A percentile compares a stretch with the other conserved stretches of the same genome.
These are phyloP conservation scores for Arachnomyces sp. DNA, from an alignment of 2,329 filamentous ascomycete species.

Conservation along the genomic window DNA sequence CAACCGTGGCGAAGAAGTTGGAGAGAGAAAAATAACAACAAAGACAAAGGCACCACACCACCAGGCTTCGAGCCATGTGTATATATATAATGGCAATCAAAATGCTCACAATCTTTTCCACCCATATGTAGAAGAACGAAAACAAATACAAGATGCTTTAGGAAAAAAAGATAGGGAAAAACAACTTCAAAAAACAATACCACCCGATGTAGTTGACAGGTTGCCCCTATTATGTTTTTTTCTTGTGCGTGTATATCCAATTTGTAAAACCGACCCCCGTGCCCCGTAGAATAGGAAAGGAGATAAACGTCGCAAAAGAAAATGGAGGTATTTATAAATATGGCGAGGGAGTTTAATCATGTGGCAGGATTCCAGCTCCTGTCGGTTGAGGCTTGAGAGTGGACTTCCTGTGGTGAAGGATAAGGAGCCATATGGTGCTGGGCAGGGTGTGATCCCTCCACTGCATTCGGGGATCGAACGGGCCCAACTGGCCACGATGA, in stretches of 20 bases:
- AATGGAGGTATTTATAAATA: background rate
- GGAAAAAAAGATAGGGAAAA: background rate
- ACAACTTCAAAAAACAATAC: background rate
- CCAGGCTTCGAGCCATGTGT: no score
- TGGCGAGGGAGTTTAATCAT: background rate
- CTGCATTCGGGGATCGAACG: background rate
- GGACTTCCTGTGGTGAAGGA: background rate
- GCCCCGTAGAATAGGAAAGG: background rate
- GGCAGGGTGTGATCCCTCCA: background rate
- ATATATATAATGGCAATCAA: background rate
- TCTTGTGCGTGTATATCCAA: no score
- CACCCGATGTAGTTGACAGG: background rate
- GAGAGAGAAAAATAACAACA: conserved; percentile 1
- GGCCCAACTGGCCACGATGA: background rate
- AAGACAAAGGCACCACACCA: background rate
- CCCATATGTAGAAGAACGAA: background rate
- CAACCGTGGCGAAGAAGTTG: conserved; percentile 1
- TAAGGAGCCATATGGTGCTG: background rate
- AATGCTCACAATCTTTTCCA: conserved; percentile 1
- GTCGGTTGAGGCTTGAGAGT: background rate
- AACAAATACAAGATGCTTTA: conserved; percentile 1
- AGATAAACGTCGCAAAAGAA: background rate
- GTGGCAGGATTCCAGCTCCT: conserved; percentile 6
- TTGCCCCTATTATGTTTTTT: conserved; percentile 4
- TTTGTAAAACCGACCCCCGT: no score